Evolutionary conservation across 768 basidiomycete species (phyloP).

Genomic region (Psilocybe subaeruginosa): DNA sequence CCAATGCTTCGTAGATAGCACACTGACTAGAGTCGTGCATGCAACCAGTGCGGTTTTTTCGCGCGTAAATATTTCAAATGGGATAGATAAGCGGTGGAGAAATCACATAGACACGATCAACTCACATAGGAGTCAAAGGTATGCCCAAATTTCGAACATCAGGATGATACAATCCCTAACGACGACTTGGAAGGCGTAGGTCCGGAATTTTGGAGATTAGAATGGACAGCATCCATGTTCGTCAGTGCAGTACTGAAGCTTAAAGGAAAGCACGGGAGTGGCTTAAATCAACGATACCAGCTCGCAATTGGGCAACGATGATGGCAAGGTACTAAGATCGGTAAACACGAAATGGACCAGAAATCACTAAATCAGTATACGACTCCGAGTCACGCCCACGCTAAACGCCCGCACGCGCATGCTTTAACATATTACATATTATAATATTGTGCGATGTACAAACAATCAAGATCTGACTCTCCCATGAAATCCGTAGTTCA

Average conservation of each 20-base stretch:
- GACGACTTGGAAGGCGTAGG: background rate
- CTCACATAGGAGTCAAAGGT: background rate
- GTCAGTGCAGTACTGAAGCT: background rate
- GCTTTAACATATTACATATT: background rate
- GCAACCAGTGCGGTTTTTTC: background rate
- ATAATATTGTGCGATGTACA: too few species aligned
- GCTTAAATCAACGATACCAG: background rate
- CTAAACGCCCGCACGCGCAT: background rate
- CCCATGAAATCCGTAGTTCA: background rate
- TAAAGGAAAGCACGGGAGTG: background rate
- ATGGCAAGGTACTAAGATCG: background rate
- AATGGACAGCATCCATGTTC: background rate
- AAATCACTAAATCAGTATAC: too few species aligned
- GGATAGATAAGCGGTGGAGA: conserved; percentile 1
- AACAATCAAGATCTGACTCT: background rate
- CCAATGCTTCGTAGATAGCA: background rate
- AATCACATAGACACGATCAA: background rate
- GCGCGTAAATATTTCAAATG: background rate
- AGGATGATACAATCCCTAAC: background rate
- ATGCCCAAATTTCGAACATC: background rate
- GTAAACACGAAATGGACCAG: too few species aligned
- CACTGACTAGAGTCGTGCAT: background rate
- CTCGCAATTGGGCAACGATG: background rate
- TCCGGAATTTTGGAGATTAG: background rate
- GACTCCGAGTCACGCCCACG: too few species aligned